Evolutionary conservation across 371 early-diverging fungal genomes (phyloP), one percentile per base, ranked within the genome.

Genomic region (Dentiscutata heterogama): DNA sequence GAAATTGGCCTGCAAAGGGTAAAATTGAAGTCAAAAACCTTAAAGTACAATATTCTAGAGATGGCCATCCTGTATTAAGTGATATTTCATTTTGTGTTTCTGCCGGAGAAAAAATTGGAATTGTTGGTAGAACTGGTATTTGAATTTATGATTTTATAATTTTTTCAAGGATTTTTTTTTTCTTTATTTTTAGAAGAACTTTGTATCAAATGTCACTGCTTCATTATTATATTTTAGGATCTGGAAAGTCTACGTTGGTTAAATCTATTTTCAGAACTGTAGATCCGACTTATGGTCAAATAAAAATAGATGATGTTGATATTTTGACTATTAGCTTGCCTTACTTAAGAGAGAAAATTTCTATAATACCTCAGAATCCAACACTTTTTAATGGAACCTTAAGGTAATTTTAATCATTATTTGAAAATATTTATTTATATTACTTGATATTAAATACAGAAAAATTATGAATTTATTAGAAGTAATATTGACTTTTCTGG

Each of bases 1-100:
- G n/a, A n/a, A n/a, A n/a, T n/a, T 97, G 97, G 97, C 97, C 97
- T 31, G 87, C 87, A 13, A 79, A 87, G 13, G 96, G 94, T 42
- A 84, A 84, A 6, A 90, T 96, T 71, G 88, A 92, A 71, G 90
- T 94, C 5, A 86, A 88, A 53, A 88, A 94, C 79, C 80, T 95
- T 63, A 87, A 86, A 6, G 84, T 94, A 60, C 88, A 89, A 70
- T 96, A 96, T 84, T 88, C 92, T 0, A 90, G 91, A 13, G 91
- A 87, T 8, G 25, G 83, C 0, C 90, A 90, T 20, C 92, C 94
- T 0, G 96, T 94, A 5, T 83, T 97, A 64, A 87, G 89, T 22
- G 88, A 91, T 29, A 77, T 97, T 8, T 88, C 92, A 0, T 90
- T 96, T 54, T 74, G 85, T 22, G 89, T 94, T 27, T 84, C 83